A percentile compares a stretch with the other conserved stretches of the same genome.
These are phyloP conservation scores for Phytophthora pseudosyringae DNA, from an alignment of 352 stramenopile species.

Conservation along the genomic window DNA sequence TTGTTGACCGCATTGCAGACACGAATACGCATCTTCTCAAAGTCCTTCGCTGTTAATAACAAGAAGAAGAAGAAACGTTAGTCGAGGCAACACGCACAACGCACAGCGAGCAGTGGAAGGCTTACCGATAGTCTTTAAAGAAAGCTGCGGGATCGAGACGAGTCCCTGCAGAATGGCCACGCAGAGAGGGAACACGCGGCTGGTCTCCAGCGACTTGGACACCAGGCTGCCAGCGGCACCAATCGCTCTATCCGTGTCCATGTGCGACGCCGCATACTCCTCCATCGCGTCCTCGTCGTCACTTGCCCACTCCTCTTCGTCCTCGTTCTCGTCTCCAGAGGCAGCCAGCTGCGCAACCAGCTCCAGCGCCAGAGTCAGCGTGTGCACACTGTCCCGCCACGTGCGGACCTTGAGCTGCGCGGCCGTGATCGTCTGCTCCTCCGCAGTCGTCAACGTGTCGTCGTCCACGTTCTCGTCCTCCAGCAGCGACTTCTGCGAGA, in stretches of 20 bases:
- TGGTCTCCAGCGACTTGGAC: conserved; percentile 49
- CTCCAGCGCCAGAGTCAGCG: conserved; percentile 80
- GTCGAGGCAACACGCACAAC: neutral
- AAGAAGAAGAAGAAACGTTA: conserved; percentile 16
- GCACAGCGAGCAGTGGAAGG: neutral
- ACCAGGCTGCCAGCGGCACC: conserved; percentile 27
- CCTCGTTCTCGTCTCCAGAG: conserved; percentile 62
- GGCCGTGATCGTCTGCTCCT: conserved; percentile 63
- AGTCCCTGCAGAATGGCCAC: conserved; percentile 79
- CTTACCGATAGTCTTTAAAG: conserved; percentile 56
- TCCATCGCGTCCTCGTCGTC: conserved; percentile 92
- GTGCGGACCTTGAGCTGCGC: conserved; percentile 72
- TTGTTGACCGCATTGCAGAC: conserved; percentile 87
- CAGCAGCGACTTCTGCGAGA: conserved; percentile 65
- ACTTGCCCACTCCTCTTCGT: conserved; percentile 87
- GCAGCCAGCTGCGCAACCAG: conserved; percentile 72
- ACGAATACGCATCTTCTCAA: conserved; percentile 84
- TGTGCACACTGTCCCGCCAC: conserved; percentile 86
- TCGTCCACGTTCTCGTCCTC: conserved; percentile 74
- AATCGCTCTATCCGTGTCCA: conserved; percentile 46
- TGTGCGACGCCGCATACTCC: conserved; percentile 67
- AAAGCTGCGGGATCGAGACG: conserved; percentile 69
- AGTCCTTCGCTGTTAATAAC: conserved; percentile 56
- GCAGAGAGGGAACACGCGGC: conserved; percentile 58
- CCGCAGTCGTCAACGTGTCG: conserved; percentile 63